Percentiles rank a stretch among this genome's conserved stretches.
Evolutionary conservation across 2,329 filamentous ascomycete genomes (phyloP).

Genomic region (Juglanconis sp.): DNA sequence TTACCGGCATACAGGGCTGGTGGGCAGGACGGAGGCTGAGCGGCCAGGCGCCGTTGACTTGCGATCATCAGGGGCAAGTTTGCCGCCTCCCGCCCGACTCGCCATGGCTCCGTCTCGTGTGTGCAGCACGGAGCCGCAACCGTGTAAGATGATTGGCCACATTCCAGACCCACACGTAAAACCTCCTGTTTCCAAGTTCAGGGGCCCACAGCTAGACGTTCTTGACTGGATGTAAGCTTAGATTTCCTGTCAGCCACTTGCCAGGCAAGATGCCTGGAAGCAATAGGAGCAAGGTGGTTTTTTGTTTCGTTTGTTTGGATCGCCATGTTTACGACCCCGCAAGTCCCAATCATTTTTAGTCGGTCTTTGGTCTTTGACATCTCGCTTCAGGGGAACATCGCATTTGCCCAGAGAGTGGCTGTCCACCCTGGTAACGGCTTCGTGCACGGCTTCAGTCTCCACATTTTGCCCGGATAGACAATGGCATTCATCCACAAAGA

Average conservation of each 20-base stretch:
- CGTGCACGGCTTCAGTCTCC: background rate
- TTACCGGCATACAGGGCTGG: too few relatives aligned
- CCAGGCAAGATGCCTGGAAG: background rate
- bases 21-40: background rate
- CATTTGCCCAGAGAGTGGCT: slow-evolving; percentile 2
- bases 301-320: slow-evolving; percentile 6
- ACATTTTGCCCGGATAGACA: slow-evolving; percentile 3
- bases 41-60: background rate
- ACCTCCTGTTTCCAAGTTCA: slow-evolving; percentile 5
- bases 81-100: background rate
- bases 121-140: background rate
- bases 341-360: background rate
- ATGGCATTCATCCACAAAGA: background rate
- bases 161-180: background rate
- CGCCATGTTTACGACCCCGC: background rate
- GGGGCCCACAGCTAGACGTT: background rate
- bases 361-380: background rate
- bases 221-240: slow-evolving; percentile 2
- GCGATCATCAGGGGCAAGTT: slow-evolving; percentile 7
- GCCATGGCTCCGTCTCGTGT: background rate
- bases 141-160: slow-evolving; percentile 11
- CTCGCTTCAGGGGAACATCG: slow-evolving; percentile 1
- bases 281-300: background rate
- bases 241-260: background rate
- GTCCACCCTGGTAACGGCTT: background rate